Evolutionary conservation across 495 filamentous ascomycete species (phyloP).

Genomic region (Podospora pseudoanserina): DNA sequence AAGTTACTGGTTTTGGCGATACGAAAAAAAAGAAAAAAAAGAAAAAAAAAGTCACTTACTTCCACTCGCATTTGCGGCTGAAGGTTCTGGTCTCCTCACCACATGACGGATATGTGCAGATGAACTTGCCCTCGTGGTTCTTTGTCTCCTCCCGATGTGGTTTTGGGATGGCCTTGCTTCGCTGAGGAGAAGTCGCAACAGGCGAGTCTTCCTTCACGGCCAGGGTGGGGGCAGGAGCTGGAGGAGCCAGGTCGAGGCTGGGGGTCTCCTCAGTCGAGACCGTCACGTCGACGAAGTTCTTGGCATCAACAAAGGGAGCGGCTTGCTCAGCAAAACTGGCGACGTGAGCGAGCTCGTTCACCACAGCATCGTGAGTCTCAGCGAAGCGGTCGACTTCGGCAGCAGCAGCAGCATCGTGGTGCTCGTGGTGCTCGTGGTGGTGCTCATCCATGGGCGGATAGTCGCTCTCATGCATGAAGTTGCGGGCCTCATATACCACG

Average conservation of each 20-base stretch:
- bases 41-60: conserved; percentile 52
- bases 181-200: conserved; percentile 27
- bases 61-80: conserved; percentile 85
- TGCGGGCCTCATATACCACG: conserved; percentile 39
- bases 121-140: conserved; percentile 65
- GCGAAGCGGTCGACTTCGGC: conserved; percentile 28
- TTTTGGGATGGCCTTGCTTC: conserved; percentile 48
- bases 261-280: conserved; percentile 24
- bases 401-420: conserved; percentile 18
- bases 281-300: conserved; percentile 16
- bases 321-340: conserved; percentile 23
- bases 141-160: conserved; percentile 47
- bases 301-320: conserved; percentile 14
- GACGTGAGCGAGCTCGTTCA: conserved; percentile 29
- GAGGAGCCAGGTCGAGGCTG: not conserved
- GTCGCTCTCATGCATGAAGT: conserved; percentile 34
- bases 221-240: not conserved
- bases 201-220: conserved; percentile 28
- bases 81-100: conserved; percentile 57
- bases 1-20: conserved; percentile 12
- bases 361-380: conserved; percentile 32
- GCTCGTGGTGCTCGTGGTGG: conserved; percentile 29
- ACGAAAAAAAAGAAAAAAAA: not conserved
- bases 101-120: conserved; percentile 64
- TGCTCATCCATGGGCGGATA: conserved; percentile 36